phyloP scores from a whole-genome alignment of 2,329 filamentous ascomycete species.

The Coniochaeta hoffmannii region DNA sequence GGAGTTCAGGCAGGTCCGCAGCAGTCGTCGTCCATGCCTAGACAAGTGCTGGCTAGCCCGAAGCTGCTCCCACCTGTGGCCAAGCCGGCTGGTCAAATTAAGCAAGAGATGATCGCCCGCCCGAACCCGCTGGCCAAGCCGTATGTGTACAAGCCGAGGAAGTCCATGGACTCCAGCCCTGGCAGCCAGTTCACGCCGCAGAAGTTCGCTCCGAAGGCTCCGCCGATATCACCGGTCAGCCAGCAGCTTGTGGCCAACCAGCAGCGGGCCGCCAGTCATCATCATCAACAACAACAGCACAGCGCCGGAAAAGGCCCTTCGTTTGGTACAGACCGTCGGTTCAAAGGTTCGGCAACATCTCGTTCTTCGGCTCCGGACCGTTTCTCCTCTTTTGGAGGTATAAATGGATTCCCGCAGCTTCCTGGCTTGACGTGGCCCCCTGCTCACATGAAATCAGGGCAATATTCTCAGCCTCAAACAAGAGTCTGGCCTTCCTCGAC shows the following conservation, averaged over 20 bases:
- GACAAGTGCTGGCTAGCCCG: conserved; percentile 3
- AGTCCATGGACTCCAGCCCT: conserved; percentile 20
- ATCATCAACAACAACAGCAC: too few relatives aligned
- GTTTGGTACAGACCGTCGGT: conserved; percentile 16
- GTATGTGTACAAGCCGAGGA: conserved; percentile 45
- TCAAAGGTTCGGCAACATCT: conserved; percentile 11
- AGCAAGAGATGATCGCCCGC: neutral
- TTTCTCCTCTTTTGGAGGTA: conserved; percentile 19
- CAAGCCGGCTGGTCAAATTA: conserved; percentile 6
- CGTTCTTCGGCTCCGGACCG: conserved; percentile 15
- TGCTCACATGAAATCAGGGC: conserved; percentile 26
- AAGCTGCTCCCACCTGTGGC: neutral
- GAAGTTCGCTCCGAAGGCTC: conserved; percentile 23
- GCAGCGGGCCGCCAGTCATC: conserved; percentile 2
- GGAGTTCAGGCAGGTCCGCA: too few relatives aligned
- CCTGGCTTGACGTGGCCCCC: conserved; percentile 20
- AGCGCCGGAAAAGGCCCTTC: conserved; percentile 3
- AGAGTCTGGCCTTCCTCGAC: conserved; percentile 18
- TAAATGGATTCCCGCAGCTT: conserved; percentile 21
- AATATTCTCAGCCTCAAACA: conserved; percentile 23
- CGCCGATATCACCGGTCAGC: conserved; percentile 17
- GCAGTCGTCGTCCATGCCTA: too few relatives aligned
- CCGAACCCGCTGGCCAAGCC: conserved; percentile 33
- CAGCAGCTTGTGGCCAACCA: conserved; percentile 6
- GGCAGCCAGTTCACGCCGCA: conserved; percentile 23